Conservation (phyloP, 306 rosid species). For the Styphnolobium japonicum region DNA sequence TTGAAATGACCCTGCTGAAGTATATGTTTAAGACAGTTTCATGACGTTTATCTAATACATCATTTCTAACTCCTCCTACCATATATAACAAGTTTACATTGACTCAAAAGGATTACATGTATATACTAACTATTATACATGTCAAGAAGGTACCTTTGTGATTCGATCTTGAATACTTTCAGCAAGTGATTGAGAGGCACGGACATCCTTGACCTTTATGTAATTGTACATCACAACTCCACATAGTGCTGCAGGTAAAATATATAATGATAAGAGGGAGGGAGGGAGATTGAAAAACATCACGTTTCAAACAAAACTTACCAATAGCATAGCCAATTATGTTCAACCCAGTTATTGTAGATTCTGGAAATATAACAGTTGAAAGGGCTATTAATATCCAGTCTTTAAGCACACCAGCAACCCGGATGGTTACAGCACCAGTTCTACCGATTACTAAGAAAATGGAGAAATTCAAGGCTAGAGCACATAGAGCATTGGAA, state of each 20-base stretch:
- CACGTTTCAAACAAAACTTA: conserved; percentile 27
- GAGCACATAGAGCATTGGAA: conserved; percentile 86
- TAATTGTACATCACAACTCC: conserved; percentile 95
- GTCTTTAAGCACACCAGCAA: conserved; percentile 95
- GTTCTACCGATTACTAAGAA: conserved; percentile 95
- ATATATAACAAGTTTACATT: neutral
- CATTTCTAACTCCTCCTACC: neutral
- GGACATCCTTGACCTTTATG: conserved; percentile 88
- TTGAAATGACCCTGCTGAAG: neutral
- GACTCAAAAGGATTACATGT: neutral
- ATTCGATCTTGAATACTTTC: conserved; percentile 69
- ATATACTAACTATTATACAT: neutral
- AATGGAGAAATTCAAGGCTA: conserved; percentile 93
- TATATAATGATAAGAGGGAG: neutral
- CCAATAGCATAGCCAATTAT: conserved; percentile 94
- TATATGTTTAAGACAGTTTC: neutral
- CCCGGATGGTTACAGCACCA: conserved; percentile 93
- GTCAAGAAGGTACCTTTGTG: conserved; percentile 51
- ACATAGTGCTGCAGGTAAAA: conserved; percentile 62
- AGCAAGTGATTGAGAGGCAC: conserved; percentile 61
- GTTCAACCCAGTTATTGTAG: conserved; percentile 80
- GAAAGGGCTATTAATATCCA: conserved; percentile 97
- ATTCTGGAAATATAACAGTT: conserved; percentile 90
- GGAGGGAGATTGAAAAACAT: neutral
- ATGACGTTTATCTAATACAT: neutral